Percentiles rank a stretch among this genome's conserved stretches.
These are phyloP conservation scores for Vigna unguiculata DNA, from an alignment of 306 rosid species.

Conservation along the genomic window DNA sequence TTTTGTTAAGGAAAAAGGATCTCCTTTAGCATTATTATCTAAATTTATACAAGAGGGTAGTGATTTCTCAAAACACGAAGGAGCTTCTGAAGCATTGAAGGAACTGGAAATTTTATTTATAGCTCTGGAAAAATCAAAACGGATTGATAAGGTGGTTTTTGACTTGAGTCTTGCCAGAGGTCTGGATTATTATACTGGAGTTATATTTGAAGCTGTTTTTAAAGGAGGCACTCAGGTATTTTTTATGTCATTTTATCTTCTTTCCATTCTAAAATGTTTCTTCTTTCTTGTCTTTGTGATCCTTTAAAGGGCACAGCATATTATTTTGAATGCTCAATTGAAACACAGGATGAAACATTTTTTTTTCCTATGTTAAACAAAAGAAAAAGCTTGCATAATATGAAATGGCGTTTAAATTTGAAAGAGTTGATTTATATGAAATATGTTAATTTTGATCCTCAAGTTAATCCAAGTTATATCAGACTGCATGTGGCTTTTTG, in stretches of 20 bases:
- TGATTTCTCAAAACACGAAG: slow-evolving; percentile 62
- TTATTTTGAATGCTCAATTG: neutral
- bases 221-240: slow-evolving; percentile 89
- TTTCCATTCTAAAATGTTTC: slow-evolving; percentile 18
- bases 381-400: neutral
- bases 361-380: neutral
- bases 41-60: slow-evolving; percentile 78
- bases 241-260: slow-evolving; percentile 15
- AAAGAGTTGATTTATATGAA: neutral
- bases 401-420: neutral
- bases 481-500: neutral
- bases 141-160: slow-evolving; percentile 78
- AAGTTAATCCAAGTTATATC: neutral
- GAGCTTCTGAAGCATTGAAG: slow-evolving; percentile 72
- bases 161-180: slow-evolving; percentile 99
- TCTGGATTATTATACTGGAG: slow-evolving; percentile 96
- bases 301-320: neutral
- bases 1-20: slow-evolving; percentile 84
- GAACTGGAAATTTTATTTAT: slow-evolving; percentile 83
- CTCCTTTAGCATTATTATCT: slow-evolving; percentile 71
- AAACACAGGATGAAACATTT: neutral
- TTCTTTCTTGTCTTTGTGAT: neutral
- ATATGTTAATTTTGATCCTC: neutral
- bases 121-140: slow-evolving; percentile 75
- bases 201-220: slow-evolving; percentile 90